A percentile compares a stretch with the other conserved stretches of the same genome.
Evolutionary conservation across 1,284 basidiomycete genomes (phyloP).

Genomic region (Leucoagaricus sp.): DNA sequence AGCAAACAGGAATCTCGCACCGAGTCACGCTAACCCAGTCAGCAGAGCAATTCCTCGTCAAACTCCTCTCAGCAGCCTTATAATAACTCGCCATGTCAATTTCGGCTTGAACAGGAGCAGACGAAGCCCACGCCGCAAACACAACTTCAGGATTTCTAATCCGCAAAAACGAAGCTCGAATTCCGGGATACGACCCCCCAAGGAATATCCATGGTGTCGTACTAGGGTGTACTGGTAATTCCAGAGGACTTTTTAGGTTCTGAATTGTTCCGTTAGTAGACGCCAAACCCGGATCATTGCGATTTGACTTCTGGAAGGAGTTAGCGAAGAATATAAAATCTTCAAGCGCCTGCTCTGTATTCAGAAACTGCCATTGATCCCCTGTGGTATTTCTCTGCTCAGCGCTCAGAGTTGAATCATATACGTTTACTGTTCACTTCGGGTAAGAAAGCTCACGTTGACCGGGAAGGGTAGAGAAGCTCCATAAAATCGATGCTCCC

Average conservation of each 20-base stretch:
- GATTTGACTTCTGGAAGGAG: slow-evolving; percentile 32
- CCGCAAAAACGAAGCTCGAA: slow-evolving; percentile 41
- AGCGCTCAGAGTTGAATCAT: background rate
- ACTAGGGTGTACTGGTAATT: slow-evolving; percentile 40
- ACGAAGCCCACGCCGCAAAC: slow-evolving; percentile 51
- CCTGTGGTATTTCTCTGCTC: slow-evolving; percentile 41
- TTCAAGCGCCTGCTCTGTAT: slow-evolving; percentile 57
- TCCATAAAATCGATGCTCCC: slow-evolving; percentile 62
- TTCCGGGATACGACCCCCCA: slow-evolving; percentile 51
- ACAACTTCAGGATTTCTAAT: slow-evolving; percentile 48
- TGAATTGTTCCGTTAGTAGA: background rate
- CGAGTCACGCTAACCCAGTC: slow-evolving; percentile 51
- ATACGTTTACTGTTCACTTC: too few relatives aligned
- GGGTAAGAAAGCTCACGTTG: slow-evolving; percentile 40
- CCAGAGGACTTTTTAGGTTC: slow-evolving; percentile 1
- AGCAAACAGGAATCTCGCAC: slow-evolving; percentile 16
- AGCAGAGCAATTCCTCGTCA: slow-evolving; percentile 53
- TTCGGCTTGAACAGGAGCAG: slow-evolving; percentile 50
- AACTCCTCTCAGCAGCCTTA: slow-evolving; percentile 47
- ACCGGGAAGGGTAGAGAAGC: slow-evolving; percentile 52
- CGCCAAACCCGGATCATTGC: background rate
- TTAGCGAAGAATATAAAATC: slow-evolving; percentile 60
- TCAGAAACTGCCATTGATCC: slow-evolving; percentile 56
- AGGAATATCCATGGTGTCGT: slow-evolving; percentile 48
- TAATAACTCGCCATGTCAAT: slow-evolving; percentile 54